Conservation (phyloP, 192 early-diverging fungal species). For the Backusella macrospora region DNA sequence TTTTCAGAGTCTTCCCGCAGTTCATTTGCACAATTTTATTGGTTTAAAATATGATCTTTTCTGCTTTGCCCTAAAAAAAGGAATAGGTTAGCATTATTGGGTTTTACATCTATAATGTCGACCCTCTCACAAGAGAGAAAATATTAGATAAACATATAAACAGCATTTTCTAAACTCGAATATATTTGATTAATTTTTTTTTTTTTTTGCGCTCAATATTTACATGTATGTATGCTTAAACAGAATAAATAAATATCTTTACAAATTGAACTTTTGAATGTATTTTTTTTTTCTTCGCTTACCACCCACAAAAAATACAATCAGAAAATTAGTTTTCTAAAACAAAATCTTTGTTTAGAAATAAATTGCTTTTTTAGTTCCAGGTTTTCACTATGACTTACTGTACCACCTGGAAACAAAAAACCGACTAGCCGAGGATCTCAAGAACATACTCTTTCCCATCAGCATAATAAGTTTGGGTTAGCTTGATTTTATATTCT, state of each 20-base stretch:
- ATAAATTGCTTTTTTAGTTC: slow-evolving; percentile 5
- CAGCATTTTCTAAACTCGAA: background rate
- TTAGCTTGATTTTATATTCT: background rate
- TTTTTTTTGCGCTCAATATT: too few relatives aligned
- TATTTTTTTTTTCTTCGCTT: too few relatives aligned
- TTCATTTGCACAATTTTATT: background rate
- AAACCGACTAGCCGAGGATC: background rate
- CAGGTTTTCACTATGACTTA: background rate
- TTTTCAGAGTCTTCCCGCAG: background rate
- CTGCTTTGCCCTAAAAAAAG: background rate
- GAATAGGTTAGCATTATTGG: background rate
- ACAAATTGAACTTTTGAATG: too few relatives aligned
- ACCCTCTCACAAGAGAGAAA: background rate
- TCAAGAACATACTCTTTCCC: background rate
- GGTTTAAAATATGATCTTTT: background rate
- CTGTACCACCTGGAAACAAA: background rate
- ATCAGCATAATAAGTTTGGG: background rate
- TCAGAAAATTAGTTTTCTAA: background rate
- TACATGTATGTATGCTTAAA: too few relatives aligned
- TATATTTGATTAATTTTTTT: background rate
- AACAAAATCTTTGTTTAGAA: background rate
- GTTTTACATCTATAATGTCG: background rate
- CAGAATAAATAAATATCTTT: too few relatives aligned
- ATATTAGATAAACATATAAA: slow-evolving; percentile 8
- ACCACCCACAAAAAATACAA: background rate